Base-by-base conservation (phyloP, 805 yeast genomes). In the Pichia sporocuriosa region DNA sequence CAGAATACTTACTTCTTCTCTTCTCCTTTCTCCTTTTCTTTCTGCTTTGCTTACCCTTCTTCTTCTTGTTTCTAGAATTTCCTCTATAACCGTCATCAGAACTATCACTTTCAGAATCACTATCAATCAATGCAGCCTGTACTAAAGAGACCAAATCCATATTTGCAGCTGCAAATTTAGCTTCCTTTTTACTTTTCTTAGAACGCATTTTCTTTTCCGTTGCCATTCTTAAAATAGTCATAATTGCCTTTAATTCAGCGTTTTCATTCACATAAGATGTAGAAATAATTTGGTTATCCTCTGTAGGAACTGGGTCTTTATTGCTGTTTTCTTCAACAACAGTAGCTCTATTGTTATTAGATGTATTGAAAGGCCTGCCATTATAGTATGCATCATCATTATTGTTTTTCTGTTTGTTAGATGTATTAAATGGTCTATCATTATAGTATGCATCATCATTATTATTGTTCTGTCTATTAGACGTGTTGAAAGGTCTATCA, bases 71-170 rank as follows among this genome's bases (percentile, higher is more conserved):
- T n/a, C n/a, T n/a, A n/a, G n/a, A n/a, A n/a, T n/a, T n/a, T n/a
- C n/a, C n/a, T 21, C 10, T 23, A 3, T 15, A 15, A 19, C 16
- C 11, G 6, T n/a, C 12, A 25, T 40, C 40, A 3, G 24, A 20
- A 20, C n/a, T n/a, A n/a, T 40, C 44, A 16, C 30, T 28, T 6
- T 26, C 32, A 25, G 43, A 23, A n/a, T 35, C 32, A 11, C 26
- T 25, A 20, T 41, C 44, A 37, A 38, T 35, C 8, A 34, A 13
- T 10, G 45, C 36, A 17, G 29, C n/a, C 33, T 34, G 31, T 11
- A 42, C n/a, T 20, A 42, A 22, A 4, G 39, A 22, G 4, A 37
- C 15, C 17, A 38, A 24, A 20, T 42, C 42, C 42, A 42, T 33
- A 16, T 30, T 31, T 4, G 24, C 8, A 2, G 35, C 17, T 7